Percentiles rank a stretch among this genome's conserved stretches.
Evolutionary conservation across 2,329 filamentous ascomycete genomes (phyloP).

Genomic region (Alternaria burnsii): DNA sequence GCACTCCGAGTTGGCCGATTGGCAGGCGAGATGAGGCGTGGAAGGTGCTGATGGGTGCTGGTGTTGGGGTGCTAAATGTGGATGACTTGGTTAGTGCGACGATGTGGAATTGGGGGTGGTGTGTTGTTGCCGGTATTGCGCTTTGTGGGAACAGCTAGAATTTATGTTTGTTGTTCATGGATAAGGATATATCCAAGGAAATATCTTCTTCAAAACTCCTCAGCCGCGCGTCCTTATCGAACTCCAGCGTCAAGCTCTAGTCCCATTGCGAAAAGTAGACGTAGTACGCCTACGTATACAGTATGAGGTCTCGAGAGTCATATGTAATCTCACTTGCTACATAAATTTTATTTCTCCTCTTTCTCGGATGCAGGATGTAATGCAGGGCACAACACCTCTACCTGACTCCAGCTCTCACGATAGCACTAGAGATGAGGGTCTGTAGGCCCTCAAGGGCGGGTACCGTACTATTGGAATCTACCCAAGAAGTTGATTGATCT

Average conservation of each 20-base stretch:
- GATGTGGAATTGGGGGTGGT: slow-evolving; percentile 22
- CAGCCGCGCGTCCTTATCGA: neutral
- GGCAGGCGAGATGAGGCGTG: slow-evolving; percentile 29
- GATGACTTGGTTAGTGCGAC: slow-evolving; percentile 34
- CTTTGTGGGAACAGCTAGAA: slow-evolving; percentile 35
- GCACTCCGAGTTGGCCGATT: slow-evolving; percentile 34
- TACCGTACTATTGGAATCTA: neutral
- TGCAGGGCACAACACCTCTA: no score
- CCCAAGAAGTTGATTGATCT: neutral
- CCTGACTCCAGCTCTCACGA: no score
- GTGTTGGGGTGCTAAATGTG: slow-evolving; percentile 31
- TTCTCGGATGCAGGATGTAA: no score
- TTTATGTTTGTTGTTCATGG: neutral
- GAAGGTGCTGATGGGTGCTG: slow-evolving; percentile 24
- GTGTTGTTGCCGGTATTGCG: slow-evolving; percentile 33
- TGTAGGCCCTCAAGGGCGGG: no score
- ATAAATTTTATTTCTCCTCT: no score
- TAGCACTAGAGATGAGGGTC: no score
- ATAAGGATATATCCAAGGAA: neutral
- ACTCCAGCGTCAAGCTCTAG: no score
- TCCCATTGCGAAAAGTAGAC: no score
- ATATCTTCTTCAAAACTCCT: neutral
- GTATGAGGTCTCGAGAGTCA: no score
- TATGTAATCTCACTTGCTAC: no score
- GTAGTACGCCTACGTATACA: no score